A percentile compares a stretch with the other conserved stretches of the same genome.
phyloP scores from a whole-genome alignment of 768 basidiomycete genomes.

The Clavaria fumosa region DNA sequence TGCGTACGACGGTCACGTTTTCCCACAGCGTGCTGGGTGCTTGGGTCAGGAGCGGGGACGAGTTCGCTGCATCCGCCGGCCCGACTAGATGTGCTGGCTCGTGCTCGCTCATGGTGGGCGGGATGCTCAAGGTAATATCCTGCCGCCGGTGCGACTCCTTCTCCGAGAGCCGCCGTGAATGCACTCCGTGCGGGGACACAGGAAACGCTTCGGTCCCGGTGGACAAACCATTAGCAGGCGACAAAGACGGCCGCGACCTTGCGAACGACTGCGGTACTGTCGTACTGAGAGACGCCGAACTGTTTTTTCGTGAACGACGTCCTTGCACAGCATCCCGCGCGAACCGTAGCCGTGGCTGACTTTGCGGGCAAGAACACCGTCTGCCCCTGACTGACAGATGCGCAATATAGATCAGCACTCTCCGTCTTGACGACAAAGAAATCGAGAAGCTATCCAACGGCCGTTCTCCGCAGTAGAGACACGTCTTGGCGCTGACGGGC shows the following conservation, averaged over 20 bases:
- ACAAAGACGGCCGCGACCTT: background rate
- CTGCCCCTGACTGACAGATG: conserved; percentile 41
- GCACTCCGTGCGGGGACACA: conserved; percentile 64
- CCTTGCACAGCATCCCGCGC: conserved; percentile 28
- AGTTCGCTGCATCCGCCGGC: conserved; percentile 9
- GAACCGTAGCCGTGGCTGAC: conserved; percentile 28
- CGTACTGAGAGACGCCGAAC: conserved; percentile 24
- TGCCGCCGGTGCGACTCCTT: conserved; percentile 40
- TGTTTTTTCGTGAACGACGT: conserved; percentile 48
- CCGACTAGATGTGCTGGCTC: conserved; percentile 15
- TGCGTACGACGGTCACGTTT: conserved; percentile 36
- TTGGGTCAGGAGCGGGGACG: conserved; percentile 23
- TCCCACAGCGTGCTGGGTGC: conserved; percentile 35
- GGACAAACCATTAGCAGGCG: background rate
- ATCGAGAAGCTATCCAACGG: conserved; percentile 50
- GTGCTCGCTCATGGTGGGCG: conserved; percentile 29
- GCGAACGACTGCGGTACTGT: background rate
- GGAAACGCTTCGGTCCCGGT: conserved; percentile 50
- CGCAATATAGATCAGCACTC: conserved; percentile 50
- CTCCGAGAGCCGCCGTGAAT: conserved; percentile 60
- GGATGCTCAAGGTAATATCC: conserved; percentile 24
- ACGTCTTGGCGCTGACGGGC: conserved; percentile 37
- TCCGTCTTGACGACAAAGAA: conserved; percentile 48
- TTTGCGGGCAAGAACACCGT: conserved; percentile 51
- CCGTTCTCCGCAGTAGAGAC: conserved; percentile 55